Conservation (phyloP, 2,329 filamentous ascomycete genomes). For the Curvularia verruculosa region DNA sequence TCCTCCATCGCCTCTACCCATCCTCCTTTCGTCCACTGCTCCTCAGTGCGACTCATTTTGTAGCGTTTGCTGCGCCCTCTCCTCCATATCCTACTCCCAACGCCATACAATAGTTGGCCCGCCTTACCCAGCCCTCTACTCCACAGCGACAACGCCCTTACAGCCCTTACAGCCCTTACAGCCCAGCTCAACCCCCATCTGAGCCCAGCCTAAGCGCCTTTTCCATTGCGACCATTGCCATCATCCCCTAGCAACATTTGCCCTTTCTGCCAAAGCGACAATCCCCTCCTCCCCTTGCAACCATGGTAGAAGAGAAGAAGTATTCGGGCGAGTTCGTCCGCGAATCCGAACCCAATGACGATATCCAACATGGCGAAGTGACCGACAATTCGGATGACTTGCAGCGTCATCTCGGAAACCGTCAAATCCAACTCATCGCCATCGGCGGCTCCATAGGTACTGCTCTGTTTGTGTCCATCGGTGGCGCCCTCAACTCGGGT, state of each 20-base stretch:
- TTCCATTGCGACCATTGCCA: constrained; percentile 15
- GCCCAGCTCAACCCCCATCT: no score
- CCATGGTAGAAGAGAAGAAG: constrained; percentile 42
- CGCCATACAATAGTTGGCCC: constrained; percentile 20
- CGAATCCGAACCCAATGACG: constrained; percentile 30
- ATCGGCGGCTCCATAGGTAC: constrained; percentile 52
- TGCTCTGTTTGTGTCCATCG: constrained; percentile 67
- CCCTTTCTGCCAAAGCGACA: constrained; percentile 21
- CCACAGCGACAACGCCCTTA: constrained; percentile 22
- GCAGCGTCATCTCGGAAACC: constrained; percentile 49
- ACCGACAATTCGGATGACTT: constrained; percentile 47
- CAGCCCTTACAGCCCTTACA: neutral
- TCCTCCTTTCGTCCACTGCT: constrained; percentile 26
- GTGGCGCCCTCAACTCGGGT: constrained; percentile 59
- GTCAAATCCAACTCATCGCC: constrained; percentile 51
- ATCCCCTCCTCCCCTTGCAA: constrained; percentile 21
- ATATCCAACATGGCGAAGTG: constrained; percentile 38
- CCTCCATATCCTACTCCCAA: constrained; percentile 25
- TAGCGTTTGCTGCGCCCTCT: constrained; percentile 28
- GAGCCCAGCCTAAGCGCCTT: constrained; percentile 29
- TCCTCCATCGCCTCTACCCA: constrained; percentile 20
- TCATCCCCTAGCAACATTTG: constrained; percentile 17
- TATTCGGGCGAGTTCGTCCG: constrained; percentile 41
- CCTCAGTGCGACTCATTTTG: constrained; percentile 32
- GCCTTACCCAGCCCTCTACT: constrained; percentile 11